These are phyloP conservation scores for Colletotrichum acutatum DNA, from an alignment of 2,329 filamentous ascomycete genomes.

Conservation along the genomic window DNA sequence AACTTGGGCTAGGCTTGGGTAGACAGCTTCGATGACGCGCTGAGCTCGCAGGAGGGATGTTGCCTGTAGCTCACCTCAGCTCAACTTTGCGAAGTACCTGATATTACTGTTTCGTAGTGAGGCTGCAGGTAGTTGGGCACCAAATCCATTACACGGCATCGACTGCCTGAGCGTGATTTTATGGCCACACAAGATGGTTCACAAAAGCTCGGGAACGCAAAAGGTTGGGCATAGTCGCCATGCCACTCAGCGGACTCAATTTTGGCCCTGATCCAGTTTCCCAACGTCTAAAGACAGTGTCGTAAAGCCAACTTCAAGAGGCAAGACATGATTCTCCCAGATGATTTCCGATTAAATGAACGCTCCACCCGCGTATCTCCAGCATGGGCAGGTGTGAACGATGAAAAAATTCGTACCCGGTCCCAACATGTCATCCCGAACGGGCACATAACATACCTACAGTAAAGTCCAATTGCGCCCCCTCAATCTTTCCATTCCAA, in stretches of 20 bases:
- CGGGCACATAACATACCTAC: background rate
- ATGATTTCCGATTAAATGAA: background rate
- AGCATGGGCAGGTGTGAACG: background rate
- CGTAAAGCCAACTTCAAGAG: background rate
- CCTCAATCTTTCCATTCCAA: constrained; percentile 38
- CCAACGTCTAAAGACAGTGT: background rate
- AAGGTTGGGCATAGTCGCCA: background rate
- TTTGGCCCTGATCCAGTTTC: background rate
- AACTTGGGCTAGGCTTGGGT: background rate
- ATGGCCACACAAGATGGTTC: no score
- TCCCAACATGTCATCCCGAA: background rate
- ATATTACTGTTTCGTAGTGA: background rate
- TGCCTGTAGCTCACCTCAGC: background rate
- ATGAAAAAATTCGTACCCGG: background rate
- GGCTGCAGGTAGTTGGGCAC: background rate
- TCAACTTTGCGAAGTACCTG: background rate
- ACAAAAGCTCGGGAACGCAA: background rate
- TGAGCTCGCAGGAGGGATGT: background rate
- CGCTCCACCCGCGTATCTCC: background rate
- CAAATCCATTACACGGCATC: background rate
- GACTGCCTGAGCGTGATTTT: no score
- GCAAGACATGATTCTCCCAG: background rate
- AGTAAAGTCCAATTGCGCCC: background rate
- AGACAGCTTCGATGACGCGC: background rate
- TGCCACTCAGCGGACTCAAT: constrained; percentile 7